Conservation (phyloP, 73 alveolate genomes). For the Uronychia setigera region DNA sequence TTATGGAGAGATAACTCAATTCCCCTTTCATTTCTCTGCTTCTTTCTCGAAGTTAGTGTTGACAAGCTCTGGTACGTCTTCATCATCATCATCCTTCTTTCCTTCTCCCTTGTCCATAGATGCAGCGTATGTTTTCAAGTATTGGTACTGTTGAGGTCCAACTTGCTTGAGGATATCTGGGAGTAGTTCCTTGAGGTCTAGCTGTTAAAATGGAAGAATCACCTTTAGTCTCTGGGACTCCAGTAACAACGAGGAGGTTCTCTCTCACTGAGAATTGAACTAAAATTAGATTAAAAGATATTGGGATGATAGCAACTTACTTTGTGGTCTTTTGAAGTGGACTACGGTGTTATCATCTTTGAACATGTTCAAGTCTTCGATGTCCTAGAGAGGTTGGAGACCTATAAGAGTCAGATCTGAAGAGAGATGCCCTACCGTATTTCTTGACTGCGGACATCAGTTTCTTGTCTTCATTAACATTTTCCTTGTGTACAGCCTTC, state of each 20-base stretch:
- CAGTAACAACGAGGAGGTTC: slow-evolving; percentile 88
- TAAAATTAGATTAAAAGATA: neutral
- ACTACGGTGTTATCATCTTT: slow-evolving; percentile 91
- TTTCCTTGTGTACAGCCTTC: slow-evolving; percentile 75
- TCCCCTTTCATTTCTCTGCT: slow-evolving; percentile 19
- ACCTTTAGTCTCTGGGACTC: slow-evolving; percentile 82
- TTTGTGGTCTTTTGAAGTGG: slow-evolving; percentile 82
- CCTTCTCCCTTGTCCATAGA: slow-evolving; percentile 36
- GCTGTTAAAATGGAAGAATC: slow-evolving; percentile 1
- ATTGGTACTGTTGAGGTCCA: slow-evolving; percentile 81
- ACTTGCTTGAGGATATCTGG: slow-evolving; percentile 89
- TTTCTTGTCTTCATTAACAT: slow-evolving; percentile 90
- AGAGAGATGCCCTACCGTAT: slow-evolving; percentile 25
- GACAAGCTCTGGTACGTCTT: slow-evolving; percentile 79
- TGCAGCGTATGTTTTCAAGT: slow-evolving; percentile 68
- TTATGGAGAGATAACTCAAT: too few species aligned
- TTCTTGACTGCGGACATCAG: slow-evolving; percentile 83
- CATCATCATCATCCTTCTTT: slow-evolving; percentile 70
- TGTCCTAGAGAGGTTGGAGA: slow-evolving; percentile 82
- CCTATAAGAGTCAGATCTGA: slow-evolving; percentile 61
- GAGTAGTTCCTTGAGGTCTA: slow-evolving; percentile 70
- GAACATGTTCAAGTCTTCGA: slow-evolving; percentile 90
- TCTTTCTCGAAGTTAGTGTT: slow-evolving; percentile 66
- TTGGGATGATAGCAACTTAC: slow-evolving; percentile 17
- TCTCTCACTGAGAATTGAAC: slow-evolving; percentile 88